phyloP scores from a whole-genome alignment of 148 eudicot species.

The Pouteria glomerata region DNA sequence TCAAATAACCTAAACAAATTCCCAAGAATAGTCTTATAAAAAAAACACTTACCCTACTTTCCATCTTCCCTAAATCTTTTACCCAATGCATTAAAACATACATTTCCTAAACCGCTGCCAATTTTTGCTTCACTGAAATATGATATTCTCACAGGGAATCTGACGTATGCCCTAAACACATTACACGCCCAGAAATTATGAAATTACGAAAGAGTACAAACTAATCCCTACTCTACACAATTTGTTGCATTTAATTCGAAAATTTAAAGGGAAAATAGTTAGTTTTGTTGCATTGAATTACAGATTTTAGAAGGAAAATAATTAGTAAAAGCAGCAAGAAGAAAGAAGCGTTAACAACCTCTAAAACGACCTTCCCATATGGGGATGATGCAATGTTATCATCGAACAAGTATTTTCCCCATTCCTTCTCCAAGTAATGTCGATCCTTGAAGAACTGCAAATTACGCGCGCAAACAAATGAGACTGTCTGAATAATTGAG shows the following conservation, averaged over 20 bases:
- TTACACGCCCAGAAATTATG: no score
- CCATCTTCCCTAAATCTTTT: no score
- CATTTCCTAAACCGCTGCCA: no score
- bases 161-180: not conserved
- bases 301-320: not conserved
- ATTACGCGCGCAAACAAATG: not conserved
- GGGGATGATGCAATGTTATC: not conserved
- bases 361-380: slow-evolving; percentile 34
- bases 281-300: not conserved
- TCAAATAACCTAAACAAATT: no score
- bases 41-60: no score
- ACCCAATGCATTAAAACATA: no score
- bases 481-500: no score
- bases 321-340: not conserved
- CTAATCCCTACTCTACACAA: not conserved
- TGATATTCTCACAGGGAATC: no score
- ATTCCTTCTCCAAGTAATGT: slow-evolving; percentile 47
- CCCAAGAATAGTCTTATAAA: no score
- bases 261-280: no score
- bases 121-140: no score
- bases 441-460: slow-evolving; percentile 48
- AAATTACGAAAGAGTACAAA: not conserved
- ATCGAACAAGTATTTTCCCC: slow-evolving; percentile 37
- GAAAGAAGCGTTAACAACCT: slow-evolving; percentile 24
- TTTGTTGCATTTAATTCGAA: not conserved